Evolutionary conservation across 176 grass and related monocot genomes (phyloP).

Genomic region (Phoenix roebelenii): DNA sequence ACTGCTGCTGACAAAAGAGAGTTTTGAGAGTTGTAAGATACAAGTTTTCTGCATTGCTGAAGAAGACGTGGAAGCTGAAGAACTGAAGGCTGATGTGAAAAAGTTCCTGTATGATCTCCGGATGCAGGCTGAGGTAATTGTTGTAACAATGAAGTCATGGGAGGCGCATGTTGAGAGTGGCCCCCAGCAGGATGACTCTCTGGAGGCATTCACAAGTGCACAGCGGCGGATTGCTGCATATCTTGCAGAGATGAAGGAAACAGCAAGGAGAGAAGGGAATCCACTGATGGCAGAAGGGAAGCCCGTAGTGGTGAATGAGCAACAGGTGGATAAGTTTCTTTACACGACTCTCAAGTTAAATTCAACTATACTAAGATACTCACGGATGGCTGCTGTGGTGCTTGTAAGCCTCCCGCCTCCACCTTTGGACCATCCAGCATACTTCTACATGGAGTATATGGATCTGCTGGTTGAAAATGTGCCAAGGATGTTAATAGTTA

Average conservation of each 20-base stretch:
- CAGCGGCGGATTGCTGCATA: constrained; percentile 60
- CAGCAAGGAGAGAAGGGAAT: constrained; percentile 41
- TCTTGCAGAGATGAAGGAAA: constrained; percentile 78
- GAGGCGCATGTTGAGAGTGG: constrained; percentile 43
- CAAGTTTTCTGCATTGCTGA: constrained; percentile 96
- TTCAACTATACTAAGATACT: constrained; percentile 87
- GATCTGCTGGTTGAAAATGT: constrained; percentile 97
- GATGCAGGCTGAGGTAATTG: constrained; percentile 93
- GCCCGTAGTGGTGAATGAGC: constrained; percentile 67
- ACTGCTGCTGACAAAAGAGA: constrained; percentile 89
- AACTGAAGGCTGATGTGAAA: constrained; percentile 87
- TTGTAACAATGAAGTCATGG: constrained; percentile 88
- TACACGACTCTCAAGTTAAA: constrained; percentile 91
- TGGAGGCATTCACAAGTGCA: constrained; percentile 73
- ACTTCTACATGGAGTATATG: constrained; percentile 99
- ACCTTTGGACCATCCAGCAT: constrained; percentile 70
- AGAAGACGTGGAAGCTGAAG: constrained; percentile 89
- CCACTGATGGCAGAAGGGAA: constrained; percentile 61
- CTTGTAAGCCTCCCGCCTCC: constrained; percentile 89
- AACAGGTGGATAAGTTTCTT: constrained; percentile 89
- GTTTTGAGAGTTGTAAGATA: constrained; percentile 92
- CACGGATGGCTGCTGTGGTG: constrained; percentile 90
- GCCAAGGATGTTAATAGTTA: constrained; percentile 92
- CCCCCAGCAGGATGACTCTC: constrained; percentile 61
- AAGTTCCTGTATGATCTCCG: constrained; percentile 97